A percentile compares a stretch with the other conserved stretches of the same genome.
These are phyloP conservation scores for Oryza punctata DNA, from an alignment of 176 grass and related monocot genomes.

Conservation along the genomic window DNA sequence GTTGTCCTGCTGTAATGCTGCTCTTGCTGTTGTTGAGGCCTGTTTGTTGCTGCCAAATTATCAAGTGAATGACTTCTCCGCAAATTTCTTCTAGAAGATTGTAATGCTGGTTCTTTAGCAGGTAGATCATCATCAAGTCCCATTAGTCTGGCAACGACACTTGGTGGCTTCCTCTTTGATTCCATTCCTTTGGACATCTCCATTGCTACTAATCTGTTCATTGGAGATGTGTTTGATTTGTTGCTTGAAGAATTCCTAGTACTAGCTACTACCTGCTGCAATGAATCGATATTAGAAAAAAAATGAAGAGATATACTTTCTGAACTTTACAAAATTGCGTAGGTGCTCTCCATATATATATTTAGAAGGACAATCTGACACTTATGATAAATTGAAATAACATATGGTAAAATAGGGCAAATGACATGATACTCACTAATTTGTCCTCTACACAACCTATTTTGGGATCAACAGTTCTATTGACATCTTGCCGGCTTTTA, in stretches of 20 bases:
- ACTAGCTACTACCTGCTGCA: constrained; percentile 33
- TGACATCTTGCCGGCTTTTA: constrained; percentile 47
- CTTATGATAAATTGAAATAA: constrained; percentile 1
- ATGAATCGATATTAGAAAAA: constrained; percentile 23
- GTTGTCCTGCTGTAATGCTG: constrained; percentile 36
- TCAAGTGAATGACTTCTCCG: constrained; percentile 41
- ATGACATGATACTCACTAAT: constrained; percentile 54
- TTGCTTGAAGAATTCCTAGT: constrained; percentile 50
- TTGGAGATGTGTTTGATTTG: constrained; percentile 55
- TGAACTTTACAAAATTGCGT: neutral
- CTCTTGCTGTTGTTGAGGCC: constrained; percentile 20
- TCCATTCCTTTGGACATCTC: constrained; percentile 64
- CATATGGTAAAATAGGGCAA: neutral
- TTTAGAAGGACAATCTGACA: constrained; percentile 11
- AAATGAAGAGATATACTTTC: neutral
- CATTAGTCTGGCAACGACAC: constrained; percentile 91
- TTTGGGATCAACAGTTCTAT: constrained; percentile 37
- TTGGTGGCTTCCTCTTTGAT: constrained; percentile 62
- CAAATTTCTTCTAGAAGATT: constrained; percentile 46
- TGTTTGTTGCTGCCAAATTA: constrained; percentile 32
- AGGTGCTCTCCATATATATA: neutral
- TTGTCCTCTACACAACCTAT: constrained; percentile 53
- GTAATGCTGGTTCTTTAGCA: constrained; percentile 42
- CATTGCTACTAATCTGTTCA: constrained; percentile 68
- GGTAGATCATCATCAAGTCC: constrained; percentile 85